Evolutionary conservation across 108 stramenopile species (phyloP).

Genomic region (Aureococcus anophagefferens): DNA sequence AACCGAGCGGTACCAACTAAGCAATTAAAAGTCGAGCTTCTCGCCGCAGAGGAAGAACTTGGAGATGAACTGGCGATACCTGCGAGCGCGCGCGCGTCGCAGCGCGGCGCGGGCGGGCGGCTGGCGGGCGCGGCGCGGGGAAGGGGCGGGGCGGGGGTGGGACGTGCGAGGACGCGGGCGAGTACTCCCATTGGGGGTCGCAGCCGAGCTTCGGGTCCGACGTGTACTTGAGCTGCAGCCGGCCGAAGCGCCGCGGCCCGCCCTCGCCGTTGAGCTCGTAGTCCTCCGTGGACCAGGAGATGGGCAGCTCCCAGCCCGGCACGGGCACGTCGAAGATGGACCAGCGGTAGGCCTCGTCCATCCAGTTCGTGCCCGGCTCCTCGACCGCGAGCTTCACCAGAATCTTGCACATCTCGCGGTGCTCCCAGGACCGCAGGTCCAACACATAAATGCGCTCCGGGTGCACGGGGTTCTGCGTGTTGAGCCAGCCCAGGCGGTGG

Average conservation of each 20-base stretch:
- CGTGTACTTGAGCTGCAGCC: slow-evolving; percentile 24
- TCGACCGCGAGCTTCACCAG: slow-evolving; percentile 10
- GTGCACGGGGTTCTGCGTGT: slow-evolving; percentile 7
- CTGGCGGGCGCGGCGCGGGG: too few species aligned
- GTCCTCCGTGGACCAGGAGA: slow-evolving; percentile 27
- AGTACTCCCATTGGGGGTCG: slow-evolving; percentile 21
- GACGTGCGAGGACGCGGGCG: too few species aligned
- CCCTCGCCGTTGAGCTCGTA: slow-evolving; percentile 14
- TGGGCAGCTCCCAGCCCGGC: slow-evolving; percentile 35
- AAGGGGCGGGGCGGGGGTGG: too few species aligned
- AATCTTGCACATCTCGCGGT: slow-evolving; percentile 14
- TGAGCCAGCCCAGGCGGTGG: slow-evolving; percentile 18
- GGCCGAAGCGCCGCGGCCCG: slow-evolving; percentile 27
- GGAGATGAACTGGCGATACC: too few species aligned
- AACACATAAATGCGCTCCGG: slow-evolving; percentile 17
- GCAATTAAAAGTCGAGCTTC: too few species aligned
- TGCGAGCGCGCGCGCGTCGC: too few species aligned
- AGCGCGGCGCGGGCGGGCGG: too few species aligned
- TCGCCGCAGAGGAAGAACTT: too few species aligned
- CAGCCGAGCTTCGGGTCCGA: slow-evolving; percentile 23
- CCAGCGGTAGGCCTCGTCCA: slow-evolving; percentile 12
- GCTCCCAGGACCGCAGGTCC: slow-evolving; percentile 12
- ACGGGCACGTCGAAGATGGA: slow-evolving; percentile 14
- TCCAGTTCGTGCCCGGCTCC: slow-evolving; percentile 21
- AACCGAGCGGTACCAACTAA: too few species aligned